These are phyloP conservation scores for Pseudopithomyces maydicus DNA, from an alignment of 2,329 filamentous ascomycete genomes.

Conservation along the genomic window DNA sequence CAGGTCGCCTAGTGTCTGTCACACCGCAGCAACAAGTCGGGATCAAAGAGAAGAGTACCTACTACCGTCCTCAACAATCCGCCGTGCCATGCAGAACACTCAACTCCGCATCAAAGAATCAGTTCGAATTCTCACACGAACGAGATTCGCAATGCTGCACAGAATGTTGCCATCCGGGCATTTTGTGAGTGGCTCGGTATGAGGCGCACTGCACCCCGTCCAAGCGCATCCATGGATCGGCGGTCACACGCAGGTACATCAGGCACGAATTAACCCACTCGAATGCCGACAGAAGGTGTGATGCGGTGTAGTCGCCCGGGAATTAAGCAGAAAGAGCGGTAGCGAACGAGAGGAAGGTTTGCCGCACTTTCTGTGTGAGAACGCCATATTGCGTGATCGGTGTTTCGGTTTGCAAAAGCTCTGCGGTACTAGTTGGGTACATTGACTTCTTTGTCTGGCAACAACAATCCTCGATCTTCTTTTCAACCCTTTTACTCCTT, in stretches of 20 bases:
- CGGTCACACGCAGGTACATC: neutral
- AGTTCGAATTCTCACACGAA: too few relatives aligned
- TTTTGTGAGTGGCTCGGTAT: neutral
- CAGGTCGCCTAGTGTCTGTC: too few relatives aligned
- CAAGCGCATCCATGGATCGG: neutral
- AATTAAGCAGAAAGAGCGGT: neutral
- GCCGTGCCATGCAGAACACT: neutral
- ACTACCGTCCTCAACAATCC: too few relatives aligned
- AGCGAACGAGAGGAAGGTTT: neutral
- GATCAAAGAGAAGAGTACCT: too few relatives aligned
- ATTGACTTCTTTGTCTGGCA: neutral
- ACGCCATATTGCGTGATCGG: constrained; percentile 5
- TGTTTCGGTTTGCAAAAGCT: neutral
- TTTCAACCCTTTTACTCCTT: neutral
- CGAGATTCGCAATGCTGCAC: neutral
- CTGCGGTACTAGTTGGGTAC: neutral
- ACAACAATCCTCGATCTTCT: neutral
- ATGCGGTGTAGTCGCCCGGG: neutral
- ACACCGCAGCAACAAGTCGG: too few relatives aligned
- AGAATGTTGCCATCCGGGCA: neutral
- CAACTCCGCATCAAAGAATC: neutral
- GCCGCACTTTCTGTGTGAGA: neutral
- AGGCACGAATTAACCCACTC: neutral
- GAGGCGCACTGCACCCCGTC: neutral
- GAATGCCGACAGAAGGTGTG: neutral